Conservation (phyloP, 768 basidiomycete genomes). For the Russula compacta region DNA sequence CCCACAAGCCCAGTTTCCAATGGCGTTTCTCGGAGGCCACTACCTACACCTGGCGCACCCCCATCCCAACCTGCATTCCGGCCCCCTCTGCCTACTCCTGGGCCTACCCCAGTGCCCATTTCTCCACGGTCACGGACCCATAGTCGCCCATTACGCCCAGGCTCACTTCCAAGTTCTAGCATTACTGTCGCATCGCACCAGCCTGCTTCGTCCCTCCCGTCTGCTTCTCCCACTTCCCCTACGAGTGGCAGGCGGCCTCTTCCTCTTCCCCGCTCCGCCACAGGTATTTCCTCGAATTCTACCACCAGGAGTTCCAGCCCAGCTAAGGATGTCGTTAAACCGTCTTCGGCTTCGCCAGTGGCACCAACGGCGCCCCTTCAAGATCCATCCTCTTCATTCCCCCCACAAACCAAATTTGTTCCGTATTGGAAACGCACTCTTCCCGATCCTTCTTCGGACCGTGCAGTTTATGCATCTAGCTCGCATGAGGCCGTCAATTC, state of each 20-base stretch:
- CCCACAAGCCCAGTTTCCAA: constrained; percentile 16
- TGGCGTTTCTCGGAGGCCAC: constrained; percentile 15
- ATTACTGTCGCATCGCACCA: neutral
- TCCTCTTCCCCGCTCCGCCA: constrained; percentile 10
- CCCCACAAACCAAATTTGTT: constrained; percentile 12
- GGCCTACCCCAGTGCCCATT: constrained; percentile 16
- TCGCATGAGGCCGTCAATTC: constrained; percentile 9
- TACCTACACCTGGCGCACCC: constrained; percentile 19
- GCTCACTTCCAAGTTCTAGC: neutral
- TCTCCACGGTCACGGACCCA: constrained; percentile 8
- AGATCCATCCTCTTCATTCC: neutral
- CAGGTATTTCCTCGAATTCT: neutral
- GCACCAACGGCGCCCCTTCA: neutral
- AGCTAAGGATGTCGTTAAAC: constrained; percentile 7
- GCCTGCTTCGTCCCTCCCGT: neutral
- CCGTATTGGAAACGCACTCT: constrained; percentile 21
- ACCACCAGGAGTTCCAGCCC: constrained; percentile 15
- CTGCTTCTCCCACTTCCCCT: constrained; percentile 17
- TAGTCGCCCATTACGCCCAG: neutral
- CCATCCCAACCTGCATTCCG: constrained; percentile 7
- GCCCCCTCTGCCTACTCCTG: constrained; percentile 19
- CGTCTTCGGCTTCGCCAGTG: neutral
- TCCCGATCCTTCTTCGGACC: constrained; percentile 16
- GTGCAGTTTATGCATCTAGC: neutral
- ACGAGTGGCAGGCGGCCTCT: constrained; percentile 13